These are phyloP conservation scores for Trametes pubescens DNA, from an alignment of 1,284 basidiomycete species.

Conservation along the genomic window DNA sequence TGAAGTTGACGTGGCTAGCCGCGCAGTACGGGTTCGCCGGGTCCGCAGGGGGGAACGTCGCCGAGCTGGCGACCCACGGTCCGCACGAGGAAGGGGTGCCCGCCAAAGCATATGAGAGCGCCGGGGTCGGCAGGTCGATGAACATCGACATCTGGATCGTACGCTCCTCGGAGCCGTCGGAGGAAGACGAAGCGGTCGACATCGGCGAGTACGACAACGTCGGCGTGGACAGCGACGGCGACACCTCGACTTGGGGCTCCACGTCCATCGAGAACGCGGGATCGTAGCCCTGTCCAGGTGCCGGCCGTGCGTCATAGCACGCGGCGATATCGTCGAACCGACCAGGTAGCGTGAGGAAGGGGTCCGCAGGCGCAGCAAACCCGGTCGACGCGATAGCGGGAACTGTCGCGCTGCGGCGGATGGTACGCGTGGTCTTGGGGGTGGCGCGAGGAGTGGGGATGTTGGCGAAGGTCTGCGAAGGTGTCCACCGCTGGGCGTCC, in stretches of 20 bases:
- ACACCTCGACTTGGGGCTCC: conserved; percentile 31
- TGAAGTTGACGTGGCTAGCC: conserved; percentile 1
- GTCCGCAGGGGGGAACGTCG: conserved; percentile 24
- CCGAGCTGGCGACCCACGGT: conserved; percentile 28
- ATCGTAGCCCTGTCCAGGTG: conserved; percentile 25
- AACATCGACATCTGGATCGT: conserved; percentile 43
- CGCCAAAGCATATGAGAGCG: conserved; percentile 26
- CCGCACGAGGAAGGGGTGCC: conserved; percentile 24
- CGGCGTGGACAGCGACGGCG: conserved; percentile 41
- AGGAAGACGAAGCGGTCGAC: conserved; percentile 42
- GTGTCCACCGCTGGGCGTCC: conserved; percentile 9
- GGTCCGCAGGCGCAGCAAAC: conserved; percentile 11
- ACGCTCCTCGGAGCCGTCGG: conserved; percentile 43
- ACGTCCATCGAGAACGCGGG: conserved; percentile 21
- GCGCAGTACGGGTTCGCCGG: conserved; percentile 27
- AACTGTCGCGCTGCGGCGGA: conserved; percentile 39
- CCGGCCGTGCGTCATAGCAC: conserved; percentile 20
- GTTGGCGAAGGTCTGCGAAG: conserved; percentile 7
- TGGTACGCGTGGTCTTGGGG: conserved; percentile 23
- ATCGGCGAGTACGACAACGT: conserved; percentile 42
- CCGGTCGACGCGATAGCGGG: conserved; percentile 27
- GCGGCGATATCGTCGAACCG: not conserved
- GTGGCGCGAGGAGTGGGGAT: conserved; percentile 25
- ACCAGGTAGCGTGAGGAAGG: conserved; percentile 2
- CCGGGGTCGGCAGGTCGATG: conserved; percentile 37